Percentiles rank a stretch among this genome's conserved stretches.
phyloP scores from a whole-genome alignment of 441 rosid genomes.

The Manihot esculenta region DNA sequence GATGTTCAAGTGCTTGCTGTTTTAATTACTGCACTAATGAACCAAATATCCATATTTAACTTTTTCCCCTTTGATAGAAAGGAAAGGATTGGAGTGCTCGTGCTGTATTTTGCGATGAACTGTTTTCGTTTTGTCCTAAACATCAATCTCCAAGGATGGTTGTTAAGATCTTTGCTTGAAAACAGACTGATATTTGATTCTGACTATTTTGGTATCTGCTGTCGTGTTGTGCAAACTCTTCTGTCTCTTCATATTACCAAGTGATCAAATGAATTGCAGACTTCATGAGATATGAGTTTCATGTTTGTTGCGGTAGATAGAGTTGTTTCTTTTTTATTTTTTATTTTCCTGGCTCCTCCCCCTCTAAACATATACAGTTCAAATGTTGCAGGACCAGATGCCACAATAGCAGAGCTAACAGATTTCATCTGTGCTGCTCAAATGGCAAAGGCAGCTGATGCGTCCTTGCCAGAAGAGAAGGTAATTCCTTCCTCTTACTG shows the following conservation, averaged over 20 bases:
- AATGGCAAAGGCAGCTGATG: conserved; percentile 58
- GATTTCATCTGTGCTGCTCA: conserved; percentile 87
- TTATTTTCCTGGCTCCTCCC: too few species aligned
- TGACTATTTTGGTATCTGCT: background rate
- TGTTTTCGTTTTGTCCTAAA: background rate
- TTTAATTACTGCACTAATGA: background rate
- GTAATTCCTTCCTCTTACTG: conserved; percentile 31
- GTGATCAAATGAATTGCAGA: background rate
- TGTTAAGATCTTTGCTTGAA: too few species aligned
- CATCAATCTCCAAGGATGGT: background rate
- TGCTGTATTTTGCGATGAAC: background rate
- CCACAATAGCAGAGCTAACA: conserved; percentile 55
- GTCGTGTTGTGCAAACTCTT: background rate
- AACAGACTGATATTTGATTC: too few species aligned
- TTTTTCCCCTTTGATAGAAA: background rate
- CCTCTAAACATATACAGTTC: background rate
- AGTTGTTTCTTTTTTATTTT: background rate
- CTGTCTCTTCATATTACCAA: background rate
- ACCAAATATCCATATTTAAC: background rate
- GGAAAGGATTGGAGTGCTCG: background rate
- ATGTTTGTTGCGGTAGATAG: background rate
- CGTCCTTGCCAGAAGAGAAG: conserved; percentile 51
- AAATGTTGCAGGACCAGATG: conserved; percentile 55
- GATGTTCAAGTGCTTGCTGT: background rate
- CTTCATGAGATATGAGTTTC: background rate